These are phyloP conservation scores for Pholiota microspora DNA, from an alignment of 768 basidiomycete genomes.

Conservation along the genomic window DNA sequence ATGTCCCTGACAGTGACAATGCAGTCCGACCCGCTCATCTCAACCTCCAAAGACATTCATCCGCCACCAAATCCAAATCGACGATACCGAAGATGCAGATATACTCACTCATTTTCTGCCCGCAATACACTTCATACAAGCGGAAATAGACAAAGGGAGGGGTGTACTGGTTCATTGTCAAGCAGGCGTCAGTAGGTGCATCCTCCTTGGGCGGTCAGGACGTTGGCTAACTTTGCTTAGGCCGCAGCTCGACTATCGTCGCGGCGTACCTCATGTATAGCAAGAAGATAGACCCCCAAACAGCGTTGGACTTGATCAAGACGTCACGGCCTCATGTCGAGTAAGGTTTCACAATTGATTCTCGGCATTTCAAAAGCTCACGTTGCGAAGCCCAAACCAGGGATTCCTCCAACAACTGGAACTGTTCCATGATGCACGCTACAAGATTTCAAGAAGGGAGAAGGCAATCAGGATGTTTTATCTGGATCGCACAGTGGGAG, in stretches of 20 bases:
- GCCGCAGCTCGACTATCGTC: slow-evolving; percentile 81
- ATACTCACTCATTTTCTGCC: slow-evolving; percentile 76
- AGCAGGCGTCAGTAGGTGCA: slow-evolving; percentile 75
- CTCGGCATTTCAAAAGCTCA: neutral
- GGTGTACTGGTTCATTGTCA: slow-evolving; percentile 90
- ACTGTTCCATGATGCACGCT: slow-evolving; percentile 72
- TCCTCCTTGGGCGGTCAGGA: neutral
- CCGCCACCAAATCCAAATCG: slow-evolving; percentile 74
- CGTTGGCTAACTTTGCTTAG: slow-evolving; percentile 32
- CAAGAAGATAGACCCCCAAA: slow-evolving; percentile 48
- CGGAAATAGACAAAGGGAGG: slow-evolving; percentile 69
- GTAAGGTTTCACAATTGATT: slow-evolving; percentile 40
- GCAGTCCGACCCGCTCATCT: too few species aligned
- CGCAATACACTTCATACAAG: slow-evolving; percentile 80
- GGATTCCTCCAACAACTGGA: slow-evolving; percentile 81
- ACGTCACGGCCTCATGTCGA: slow-evolving; percentile 65
- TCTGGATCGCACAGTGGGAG: slow-evolving; percentile 68
- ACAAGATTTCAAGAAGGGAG: slow-evolving; percentile 62
- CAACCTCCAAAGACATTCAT: slow-evolving; percentile 68
- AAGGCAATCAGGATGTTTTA: slow-evolving; percentile 81
- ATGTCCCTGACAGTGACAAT: too few species aligned
- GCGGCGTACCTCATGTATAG: slow-evolving; percentile 89
- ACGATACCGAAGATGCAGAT: slow-evolving; percentile 75
- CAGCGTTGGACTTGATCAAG: slow-evolving; percentile 69
- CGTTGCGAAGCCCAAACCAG: slow-evolving; percentile 68